Evolutionary conservation across 23 red algal genomes (phyloP).

Genomic region (Gracilaria gracilis): DNA sequence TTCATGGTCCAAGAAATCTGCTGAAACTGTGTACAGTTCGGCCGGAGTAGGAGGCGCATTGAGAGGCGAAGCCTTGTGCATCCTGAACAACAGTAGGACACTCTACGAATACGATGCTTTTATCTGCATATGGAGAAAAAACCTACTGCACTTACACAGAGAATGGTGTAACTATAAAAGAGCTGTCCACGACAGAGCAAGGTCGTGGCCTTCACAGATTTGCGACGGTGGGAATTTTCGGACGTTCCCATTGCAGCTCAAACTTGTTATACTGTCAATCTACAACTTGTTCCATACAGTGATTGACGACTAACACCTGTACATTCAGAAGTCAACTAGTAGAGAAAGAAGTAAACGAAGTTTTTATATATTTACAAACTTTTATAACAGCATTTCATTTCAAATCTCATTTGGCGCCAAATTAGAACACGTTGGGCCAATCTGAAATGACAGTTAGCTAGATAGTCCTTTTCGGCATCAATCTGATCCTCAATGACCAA

Average conservation of each 20-base stretch:
- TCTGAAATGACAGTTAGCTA: too few relatives aligned
- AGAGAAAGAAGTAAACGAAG: too few relatives aligned
- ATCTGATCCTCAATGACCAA: too few relatives aligned
- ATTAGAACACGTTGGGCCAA: too few relatives aligned
- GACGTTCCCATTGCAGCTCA: neutral
- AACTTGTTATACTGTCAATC: too few relatives aligned
- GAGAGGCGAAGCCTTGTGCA: neutral
- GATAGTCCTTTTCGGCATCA: too few relatives aligned
- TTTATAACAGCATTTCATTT: too few relatives aligned
- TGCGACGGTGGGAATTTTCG: neutral
- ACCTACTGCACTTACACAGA: neutral
- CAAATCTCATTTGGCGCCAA: too few relatives aligned
- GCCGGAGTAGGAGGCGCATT: neutral
- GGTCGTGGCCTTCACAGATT: neutral
- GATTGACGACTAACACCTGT: too few relatives aligned
- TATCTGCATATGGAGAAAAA: neutral
- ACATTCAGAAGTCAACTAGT: too few relatives aligned
- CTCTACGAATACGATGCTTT: neutral
- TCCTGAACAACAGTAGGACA: neutral
- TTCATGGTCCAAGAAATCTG: neutral
- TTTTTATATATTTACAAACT: too few relatives aligned
- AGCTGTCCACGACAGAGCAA: neutral
- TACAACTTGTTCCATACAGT: too few relatives aligned
- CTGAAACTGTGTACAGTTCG: neutral
- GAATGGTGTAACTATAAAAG: neutral